Conservation (phyloP, 495 filamentous ascomycete genomes). For the Neurospora terricola region DNA sequence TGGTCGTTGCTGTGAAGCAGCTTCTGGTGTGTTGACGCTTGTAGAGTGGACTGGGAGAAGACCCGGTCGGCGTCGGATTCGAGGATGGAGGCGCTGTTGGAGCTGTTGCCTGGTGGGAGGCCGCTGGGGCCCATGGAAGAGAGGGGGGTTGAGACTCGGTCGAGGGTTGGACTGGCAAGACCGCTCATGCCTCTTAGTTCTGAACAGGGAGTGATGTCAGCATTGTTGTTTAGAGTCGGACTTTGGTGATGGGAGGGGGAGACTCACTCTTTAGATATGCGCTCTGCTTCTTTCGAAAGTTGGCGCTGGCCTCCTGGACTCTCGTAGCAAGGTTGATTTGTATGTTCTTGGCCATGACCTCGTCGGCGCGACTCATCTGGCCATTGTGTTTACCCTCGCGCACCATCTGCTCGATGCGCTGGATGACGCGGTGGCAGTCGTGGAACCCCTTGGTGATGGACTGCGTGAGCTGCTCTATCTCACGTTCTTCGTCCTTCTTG, state of each 20-base stretch:
- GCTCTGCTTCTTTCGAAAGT: slow-evolving; percentile 93
- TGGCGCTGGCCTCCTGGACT: slow-evolving; percentile 86
- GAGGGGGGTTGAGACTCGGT: slow-evolving; percentile 53
- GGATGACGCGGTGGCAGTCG: slow-evolving; percentile 76
- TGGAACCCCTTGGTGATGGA: slow-evolving; percentile 84
- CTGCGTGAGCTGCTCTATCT: slow-evolving; percentile 85
- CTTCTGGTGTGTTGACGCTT: slow-evolving; percentile 53
- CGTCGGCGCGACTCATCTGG: slow-evolving; percentile 66
- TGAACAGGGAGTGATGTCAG: slow-evolving; percentile 25
- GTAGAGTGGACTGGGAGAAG: slow-evolving; percentile 82
- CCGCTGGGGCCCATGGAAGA: slow-evolving; percentile 5
- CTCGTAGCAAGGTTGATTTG: slow-evolving; percentile 78
- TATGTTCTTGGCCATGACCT: slow-evolving; percentile 93
- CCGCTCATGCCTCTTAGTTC: slow-evolving; percentile 71
- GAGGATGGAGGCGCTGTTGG: slow-evolving; percentile 63
- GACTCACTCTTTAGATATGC: slow-evolving; percentile 83
- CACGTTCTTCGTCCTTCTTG: slow-evolving; percentile 69
- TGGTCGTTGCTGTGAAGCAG: slow-evolving; percentile 68
- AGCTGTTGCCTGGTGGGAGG: slow-evolving; percentile 14
- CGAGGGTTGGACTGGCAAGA: slow-evolving; percentile 27
- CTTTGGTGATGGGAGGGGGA: not conserved
- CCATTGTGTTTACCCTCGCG: slow-evolving; percentile 58
- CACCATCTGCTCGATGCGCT: slow-evolving; percentile 78
- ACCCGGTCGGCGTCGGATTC: slow-evolving; percentile 87
- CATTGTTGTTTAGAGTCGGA: not conserved